Evolutionary conservation across 257 asterid genomes (phyloP).

Genomic region (Jacaranda copaia): DNA sequence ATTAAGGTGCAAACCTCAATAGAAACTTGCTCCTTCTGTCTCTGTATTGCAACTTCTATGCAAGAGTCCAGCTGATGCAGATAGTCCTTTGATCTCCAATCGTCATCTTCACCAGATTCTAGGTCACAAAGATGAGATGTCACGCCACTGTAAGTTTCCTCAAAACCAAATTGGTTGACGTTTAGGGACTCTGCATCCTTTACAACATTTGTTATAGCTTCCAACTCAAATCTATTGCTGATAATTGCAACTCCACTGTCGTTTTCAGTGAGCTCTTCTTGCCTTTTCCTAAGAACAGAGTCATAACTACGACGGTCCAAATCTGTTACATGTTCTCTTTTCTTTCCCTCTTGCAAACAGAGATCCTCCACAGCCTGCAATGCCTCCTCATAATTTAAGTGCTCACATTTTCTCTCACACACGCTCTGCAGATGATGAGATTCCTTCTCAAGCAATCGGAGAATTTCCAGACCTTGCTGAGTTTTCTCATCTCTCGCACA

Average conservation of each 20-base stretch:
- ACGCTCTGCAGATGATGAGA: slow-evolving; percentile 74
- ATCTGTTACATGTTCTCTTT: slow-evolving; percentile 66
- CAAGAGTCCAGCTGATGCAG: slow-evolving; percentile 85
- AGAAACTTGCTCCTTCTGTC: slow-evolving; percentile 91
- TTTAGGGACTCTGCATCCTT: slow-evolving; percentile 88
- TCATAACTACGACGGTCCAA: slow-evolving; percentile 68
- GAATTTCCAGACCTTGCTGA: slow-evolving; percentile 72
- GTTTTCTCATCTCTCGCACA: slow-evolving; percentile 71
- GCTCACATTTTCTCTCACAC: slow-evolving; percentile 91
- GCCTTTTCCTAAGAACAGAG: slow-evolving; percentile 72
- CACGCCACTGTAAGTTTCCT: slow-evolving; percentile 71
- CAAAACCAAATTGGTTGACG: slow-evolving; percentile 78
- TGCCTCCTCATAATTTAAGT: slow-evolving; percentile 82
- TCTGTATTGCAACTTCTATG: slow-evolving; percentile 86
- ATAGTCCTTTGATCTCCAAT: slow-evolving; percentile 78
- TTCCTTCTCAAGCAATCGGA: slow-evolving; percentile 85
- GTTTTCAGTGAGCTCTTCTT: slow-evolving; percentile 71
- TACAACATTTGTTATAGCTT: slow-evolving; percentile 82
- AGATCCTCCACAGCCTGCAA: slow-evolving; percentile 86
- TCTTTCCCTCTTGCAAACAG: slow-evolving; percentile 87
- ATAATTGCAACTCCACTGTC: slow-evolving; percentile 55
- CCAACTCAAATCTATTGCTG: slow-evolving; percentile 75
- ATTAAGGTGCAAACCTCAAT: slow-evolving; percentile 66
- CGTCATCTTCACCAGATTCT: slow-evolving; percentile 85
- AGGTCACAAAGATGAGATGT: slow-evolving; percentile 73